These are phyloP conservation scores for Xylaria sp. DNA, from an alignment of 2,329 filamentous ascomycete genomes.

Conservation along the genomic window DNA sequence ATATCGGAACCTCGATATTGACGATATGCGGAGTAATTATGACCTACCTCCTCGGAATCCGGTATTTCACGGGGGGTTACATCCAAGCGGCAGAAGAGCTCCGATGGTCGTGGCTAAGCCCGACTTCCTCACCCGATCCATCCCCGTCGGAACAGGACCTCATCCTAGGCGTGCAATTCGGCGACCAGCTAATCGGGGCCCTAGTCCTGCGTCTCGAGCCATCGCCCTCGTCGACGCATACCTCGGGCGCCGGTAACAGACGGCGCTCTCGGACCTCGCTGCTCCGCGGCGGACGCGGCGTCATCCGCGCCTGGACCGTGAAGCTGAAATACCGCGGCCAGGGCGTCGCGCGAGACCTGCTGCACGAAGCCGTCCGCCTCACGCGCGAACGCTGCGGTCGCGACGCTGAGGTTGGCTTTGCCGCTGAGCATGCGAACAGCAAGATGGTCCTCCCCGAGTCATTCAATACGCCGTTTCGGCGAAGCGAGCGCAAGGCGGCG, in stretches of 20 bases:
- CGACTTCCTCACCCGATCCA: conserved; percentile 39
- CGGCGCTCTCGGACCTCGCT: conserved; percentile 49
- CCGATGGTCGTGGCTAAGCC: conserved; percentile 69
- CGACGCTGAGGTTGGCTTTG: conserved; percentile 76
- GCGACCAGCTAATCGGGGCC: conserved; percentile 75
- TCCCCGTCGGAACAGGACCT: conserved; percentile 59
- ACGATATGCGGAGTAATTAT: conserved; percentile 71
- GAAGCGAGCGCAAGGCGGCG: conserved; percentile 67
- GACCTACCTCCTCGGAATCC: conserved; percentile 69
- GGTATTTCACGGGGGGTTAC: conserved; percentile 71
- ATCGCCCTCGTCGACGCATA: conserved; percentile 36
- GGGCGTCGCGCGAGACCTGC: conserved; percentile 76
- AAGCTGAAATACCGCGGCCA: conserved; percentile 73
- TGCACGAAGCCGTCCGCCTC: conserved; percentile 76
- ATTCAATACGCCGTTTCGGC: conserved; percentile 70
- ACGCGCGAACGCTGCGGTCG: conserved; percentile 75
- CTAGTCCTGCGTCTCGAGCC: conserved; percentile 74
- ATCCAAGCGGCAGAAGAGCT: conserved; percentile 69
- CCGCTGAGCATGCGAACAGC: conserved; percentile 80
- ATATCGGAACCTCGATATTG: conserved; percentile 65
- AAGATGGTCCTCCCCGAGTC: conserved; percentile 68
- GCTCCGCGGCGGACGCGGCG: conserved; percentile 69
- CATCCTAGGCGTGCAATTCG: conserved; percentile 73
- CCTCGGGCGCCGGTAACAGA: conserved; percentile 24
- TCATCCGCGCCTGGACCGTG: conserved; percentile 87